A percentile compares a stretch with the other conserved stretches of the same genome.
Conservation (phyloP, 2,329 filamentous ascomycete species). For the Knufia fluminis region DNA sequence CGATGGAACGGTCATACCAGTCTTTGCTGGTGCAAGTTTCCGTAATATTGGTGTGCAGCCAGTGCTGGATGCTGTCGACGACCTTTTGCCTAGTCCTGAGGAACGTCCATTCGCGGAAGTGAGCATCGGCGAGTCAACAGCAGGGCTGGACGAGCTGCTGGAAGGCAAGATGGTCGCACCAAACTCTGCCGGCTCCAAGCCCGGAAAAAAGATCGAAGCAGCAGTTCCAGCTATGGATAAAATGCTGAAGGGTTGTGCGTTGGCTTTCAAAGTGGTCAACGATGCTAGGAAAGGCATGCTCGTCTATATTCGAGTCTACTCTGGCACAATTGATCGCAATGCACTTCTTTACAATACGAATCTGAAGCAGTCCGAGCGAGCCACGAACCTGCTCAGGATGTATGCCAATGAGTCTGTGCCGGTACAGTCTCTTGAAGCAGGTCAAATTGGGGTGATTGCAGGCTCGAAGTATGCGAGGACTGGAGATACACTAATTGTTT, state of each 20-base stretch:
- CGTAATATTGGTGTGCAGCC: conserved; percentile 90
- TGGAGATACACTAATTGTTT: conserved; percentile 80
- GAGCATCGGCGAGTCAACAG: conserved; percentile 50
- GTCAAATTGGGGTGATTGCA: conserved; percentile 88
- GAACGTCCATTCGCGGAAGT: conserved; percentile 75
- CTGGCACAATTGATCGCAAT: conserved; percentile 67
- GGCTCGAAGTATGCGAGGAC: conserved; percentile 87
- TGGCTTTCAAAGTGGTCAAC: conserved; percentile 89
- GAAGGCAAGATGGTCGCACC: conserved; percentile 36
- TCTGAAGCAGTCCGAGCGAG: conserved; percentile 66
- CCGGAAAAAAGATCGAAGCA: conserved; percentile 33
- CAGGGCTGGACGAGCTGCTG: conserved; percentile 44
- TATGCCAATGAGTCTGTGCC: conserved; percentile 82
- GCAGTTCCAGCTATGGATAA: conserved; percentile 35
- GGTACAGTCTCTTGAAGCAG: conserved; percentile 66
- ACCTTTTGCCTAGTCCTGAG: conserved; percentile 73
- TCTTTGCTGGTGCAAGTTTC: conserved; percentile 88
- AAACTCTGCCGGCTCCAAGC: conserved; percentile 27
- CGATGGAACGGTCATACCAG: conserved; percentile 66
- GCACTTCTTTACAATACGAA: conserved; percentile 79
- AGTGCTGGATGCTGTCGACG: conserved; percentile 75
- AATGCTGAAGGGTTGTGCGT: conserved; percentile 59
- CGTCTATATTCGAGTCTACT: conserved; percentile 87
- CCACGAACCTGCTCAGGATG: conserved; percentile 75
- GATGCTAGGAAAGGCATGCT: conserved; percentile 77